Conservation (phyloP, 176 grass and related monocot species). For the Carex cristatella region DNA sequence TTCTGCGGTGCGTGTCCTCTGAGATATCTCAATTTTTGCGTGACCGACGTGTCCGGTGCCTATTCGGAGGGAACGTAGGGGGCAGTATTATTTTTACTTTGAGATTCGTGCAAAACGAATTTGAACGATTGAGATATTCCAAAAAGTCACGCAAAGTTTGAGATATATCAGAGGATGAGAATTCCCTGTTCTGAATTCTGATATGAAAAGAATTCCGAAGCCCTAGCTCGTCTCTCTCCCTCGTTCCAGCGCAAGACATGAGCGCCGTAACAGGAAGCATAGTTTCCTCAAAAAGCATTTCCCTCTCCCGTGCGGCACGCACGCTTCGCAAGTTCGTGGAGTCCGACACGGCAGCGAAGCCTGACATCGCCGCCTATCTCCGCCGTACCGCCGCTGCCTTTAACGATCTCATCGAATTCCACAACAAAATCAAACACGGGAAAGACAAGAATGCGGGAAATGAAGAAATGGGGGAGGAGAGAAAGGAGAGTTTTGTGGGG, state of each 20-base stretch:
- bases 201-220: not conserved
- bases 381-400: constrained; percentile 29
- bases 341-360: constrained; percentile 2
- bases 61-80: no score
- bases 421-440: not conserved
- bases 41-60: no score
- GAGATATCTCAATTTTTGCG: no score
- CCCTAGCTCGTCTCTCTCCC: not conserved
- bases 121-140: no score
- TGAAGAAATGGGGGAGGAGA: not conserved
- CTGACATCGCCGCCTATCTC: constrained; percentile 24
- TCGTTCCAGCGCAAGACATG: not conserved
- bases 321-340: constrained; percentile 22
- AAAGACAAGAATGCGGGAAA: not conserved
- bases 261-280: constrained; percentile 22
- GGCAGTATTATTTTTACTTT: no score
- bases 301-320: constrained; percentile 18
- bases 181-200: no score
- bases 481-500: not conserved
- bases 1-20: no score
- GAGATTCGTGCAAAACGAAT: no score
- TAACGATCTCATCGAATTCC: constrained; percentile 22
- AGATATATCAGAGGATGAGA: no score
- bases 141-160: no score
- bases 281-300: constrained; percentile 8